Percentiles rank a stretch among this genome's conserved stretches.
Evolutionary conservation across 2,329 filamentous ascomycete species (phyloP).

Genomic region (Tolypocladium album): DNA sequence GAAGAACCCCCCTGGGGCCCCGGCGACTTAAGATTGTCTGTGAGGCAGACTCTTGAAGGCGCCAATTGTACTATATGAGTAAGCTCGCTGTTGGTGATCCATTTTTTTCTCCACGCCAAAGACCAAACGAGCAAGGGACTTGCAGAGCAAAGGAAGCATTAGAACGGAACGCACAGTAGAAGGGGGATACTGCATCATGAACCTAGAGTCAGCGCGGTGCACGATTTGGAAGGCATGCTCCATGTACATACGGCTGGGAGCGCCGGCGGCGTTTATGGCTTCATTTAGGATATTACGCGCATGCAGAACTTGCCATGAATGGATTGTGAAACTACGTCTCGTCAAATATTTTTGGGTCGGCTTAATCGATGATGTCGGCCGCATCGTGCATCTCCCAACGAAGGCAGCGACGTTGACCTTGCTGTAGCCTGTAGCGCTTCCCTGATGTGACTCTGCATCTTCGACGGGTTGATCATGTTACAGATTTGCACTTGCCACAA

Average conservation of each 20-base stretch:
- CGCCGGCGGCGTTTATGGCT: not conserved
- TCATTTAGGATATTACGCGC: not conserved
- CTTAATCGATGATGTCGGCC: slow-evolving; percentile 37
- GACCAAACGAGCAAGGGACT: not conserved
- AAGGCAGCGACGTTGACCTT: slow-evolving; percentile 15
- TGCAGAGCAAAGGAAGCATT: not conserved
- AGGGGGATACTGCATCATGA: not conserved
- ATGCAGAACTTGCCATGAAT: not conserved
- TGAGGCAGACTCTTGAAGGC: not conserved
- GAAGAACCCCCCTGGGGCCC: not conserved
- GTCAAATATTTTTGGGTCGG: slow-evolving; percentile 24
- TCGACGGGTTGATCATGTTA: too few relatives aligned
- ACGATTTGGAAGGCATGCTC: not conserved
- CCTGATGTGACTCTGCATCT: too few relatives aligned
- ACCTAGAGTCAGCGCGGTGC: not conserved
- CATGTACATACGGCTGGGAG: not conserved
- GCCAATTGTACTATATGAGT: not conserved
- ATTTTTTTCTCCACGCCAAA: not conserved
- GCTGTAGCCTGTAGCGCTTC: too few relatives aligned
- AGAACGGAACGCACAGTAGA: too few relatives aligned
- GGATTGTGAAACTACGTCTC: not conserved
- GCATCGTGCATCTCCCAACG: slow-evolving; percentile 27
- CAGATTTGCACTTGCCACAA: too few relatives aligned
- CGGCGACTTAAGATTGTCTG: not conserved
- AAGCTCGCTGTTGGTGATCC: not conserved